Evolutionary conservation across 2,329 filamentous ascomycete genomes (phyloP), one percentile per base, ranked within the genome.

Genomic region (Talaromyces sp.): DNA sequence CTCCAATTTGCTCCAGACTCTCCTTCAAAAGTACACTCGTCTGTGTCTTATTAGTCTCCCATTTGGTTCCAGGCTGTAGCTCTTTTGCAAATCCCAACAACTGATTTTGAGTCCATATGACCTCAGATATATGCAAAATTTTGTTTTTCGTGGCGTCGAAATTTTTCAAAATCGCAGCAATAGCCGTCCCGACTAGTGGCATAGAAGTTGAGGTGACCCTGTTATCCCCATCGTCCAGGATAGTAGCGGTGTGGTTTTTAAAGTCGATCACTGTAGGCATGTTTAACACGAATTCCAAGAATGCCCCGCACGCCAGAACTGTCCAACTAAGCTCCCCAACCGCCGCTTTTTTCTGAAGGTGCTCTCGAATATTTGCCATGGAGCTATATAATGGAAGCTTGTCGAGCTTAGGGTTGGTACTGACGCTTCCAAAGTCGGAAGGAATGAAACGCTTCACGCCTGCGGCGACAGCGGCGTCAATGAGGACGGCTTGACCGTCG

Each of bases 371-470:
- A 1, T 30, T 31, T 10, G 14, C 28, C 50, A 30, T 53, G 1
- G 1, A 1, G 44, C 50, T 53, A 12, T 30, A 53, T 2, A 2
- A 53, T 9, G 50, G 50, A 31, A 30, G 31, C 5, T 31, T 23
- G 27, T 18, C 31, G 6, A 56, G 54, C 33, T 40, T 56, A 4
- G 54, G 33, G 5, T 42, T 59, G 31, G 14, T 52, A 14, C 12
- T 27, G 12, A 8, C 16, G 6, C 7, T 33, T 8, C 53, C 47
- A 55, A 31, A 62, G 23, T 62, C 56, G 28, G 56, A 54, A 12
- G 61, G 61, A 31, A 62, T 56, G 51, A 55, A 62, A 30, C 56
- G 56, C 51, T 62, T 59, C 27, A 62, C 56, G 28, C 61, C 61
- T 28, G 51, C 61, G 27, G 40, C 28, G 2, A 55, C 27, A 28